Base-by-base conservation (phyloP, 148 eudicot species). In the Nepenthes mirabilis region DNA sequence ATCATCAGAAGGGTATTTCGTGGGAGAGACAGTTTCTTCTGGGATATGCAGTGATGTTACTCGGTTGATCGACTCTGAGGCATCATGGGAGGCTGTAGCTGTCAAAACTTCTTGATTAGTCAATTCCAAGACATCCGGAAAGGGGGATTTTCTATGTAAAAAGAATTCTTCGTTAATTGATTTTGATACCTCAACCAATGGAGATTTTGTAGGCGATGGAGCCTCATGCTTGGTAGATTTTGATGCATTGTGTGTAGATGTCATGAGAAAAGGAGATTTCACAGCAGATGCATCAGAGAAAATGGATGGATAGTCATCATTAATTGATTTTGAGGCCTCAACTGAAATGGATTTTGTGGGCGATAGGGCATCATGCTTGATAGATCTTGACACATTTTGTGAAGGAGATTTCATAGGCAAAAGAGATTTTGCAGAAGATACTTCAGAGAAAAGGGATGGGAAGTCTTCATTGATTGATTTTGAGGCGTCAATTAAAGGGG, bases 391-490 rank as follows among this genome's bases (percentile, higher is more conserved):
- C 45, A 34, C 54, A 51, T 53, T 64, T 57, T 23, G 61, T 33
- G 47, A 59, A 50, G 69, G 63, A n/a, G 75, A 66, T 59, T 55
- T 70, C 55, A 48, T 54, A 33, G 62, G 51, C 13, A 52, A 65
- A 52, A 33, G 75, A 63, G 60, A 60, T 75, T 57, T 37, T 61
- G 11, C 51, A 37, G 14, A 23, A 23, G 57, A 62, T 34, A 73
- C 37, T 35, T 66, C 68, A 36, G 74, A 43, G 47, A 40, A 47
- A 49, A 12, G 3, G 14, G 1, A 76, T 53, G 32, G 67, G 13
- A 65, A 68, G 35, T n/a, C 63, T 48, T 76, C 65, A 66, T 58
- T 72, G 35, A 61, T 23, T 50, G 49, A 55, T 23, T 65, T 72
- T 11, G 68, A 52, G 40, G 58, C 8, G 9, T 52, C 60, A 51